Conservation (phyloP, 2,329 filamentous ascomycete species). For the Aureobasidium sp. region DNA sequence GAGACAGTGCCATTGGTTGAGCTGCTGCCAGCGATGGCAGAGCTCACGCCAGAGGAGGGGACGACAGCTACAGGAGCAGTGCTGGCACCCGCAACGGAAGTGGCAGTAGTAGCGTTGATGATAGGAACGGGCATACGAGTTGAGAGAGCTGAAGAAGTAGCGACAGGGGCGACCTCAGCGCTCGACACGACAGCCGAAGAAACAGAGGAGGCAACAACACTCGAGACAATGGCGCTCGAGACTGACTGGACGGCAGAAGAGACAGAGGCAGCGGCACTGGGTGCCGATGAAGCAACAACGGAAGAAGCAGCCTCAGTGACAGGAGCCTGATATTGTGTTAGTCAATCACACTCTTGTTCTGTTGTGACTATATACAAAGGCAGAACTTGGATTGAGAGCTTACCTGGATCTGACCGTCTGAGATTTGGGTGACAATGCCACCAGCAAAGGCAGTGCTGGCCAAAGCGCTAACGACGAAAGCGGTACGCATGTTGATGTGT, state of each 20-base stretch:
- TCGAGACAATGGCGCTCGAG: not conserved
- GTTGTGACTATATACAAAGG: not conserved
- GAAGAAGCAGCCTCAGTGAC: not conserved
- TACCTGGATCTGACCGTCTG: constrained; percentile 18
- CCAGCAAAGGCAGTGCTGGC: constrained; percentile 14
- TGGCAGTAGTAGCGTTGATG: not conserved
- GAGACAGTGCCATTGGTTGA: constrained; percentile 14
- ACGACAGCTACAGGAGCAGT: not conserved
- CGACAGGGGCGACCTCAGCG: not conserved
- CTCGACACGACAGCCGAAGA: constrained; percentile 1
- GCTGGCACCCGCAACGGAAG: not conserved
- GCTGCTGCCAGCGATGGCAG: constrained; percentile 11
- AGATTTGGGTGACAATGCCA: constrained; percentile 17
- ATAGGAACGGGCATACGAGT: constrained; percentile 11
- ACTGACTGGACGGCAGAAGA: constrained; percentile 5
- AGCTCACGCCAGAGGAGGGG: not conserved
- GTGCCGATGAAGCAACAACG: constrained; percentile 3
- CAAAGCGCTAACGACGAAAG: constrained; percentile 13
- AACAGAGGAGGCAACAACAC: not conserved
- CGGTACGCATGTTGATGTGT: constrained; percentile 17
- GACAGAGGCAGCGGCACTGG: not conserved
- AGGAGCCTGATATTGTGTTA: not conserved
- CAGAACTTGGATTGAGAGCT: not conserved
- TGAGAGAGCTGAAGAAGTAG: not conserved
- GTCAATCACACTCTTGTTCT: not conserved